A percentile compares a stretch with the other conserved stretches of the same genome.
phyloP scores from a whole-genome alignment of 192 early-diverging fungal species.

The Coemansia sp. region DNA sequence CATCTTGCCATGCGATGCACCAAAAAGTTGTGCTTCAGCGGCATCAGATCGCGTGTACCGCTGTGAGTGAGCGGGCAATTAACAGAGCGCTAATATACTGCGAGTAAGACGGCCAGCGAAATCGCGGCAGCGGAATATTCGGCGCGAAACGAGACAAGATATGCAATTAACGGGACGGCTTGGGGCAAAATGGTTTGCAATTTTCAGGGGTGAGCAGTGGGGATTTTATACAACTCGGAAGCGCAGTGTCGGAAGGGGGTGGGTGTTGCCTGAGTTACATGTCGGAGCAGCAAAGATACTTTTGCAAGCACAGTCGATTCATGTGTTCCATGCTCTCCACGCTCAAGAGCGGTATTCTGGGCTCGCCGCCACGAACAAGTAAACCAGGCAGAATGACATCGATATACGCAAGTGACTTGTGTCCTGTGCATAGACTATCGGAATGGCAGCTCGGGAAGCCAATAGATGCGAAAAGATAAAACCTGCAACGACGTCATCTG shows the following conservation, averaged over 20 bases:
- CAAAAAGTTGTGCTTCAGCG: neutral
- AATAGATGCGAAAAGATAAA: conserved; percentile 3
- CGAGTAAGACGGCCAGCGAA: neutral
- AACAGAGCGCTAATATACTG: neutral
- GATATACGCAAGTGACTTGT: too few relatives aligned
- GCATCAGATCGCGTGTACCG: neutral
- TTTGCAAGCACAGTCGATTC: neutral
- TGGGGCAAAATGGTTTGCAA: neutral
- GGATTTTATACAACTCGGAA: neutral
- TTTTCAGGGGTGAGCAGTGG: neutral
- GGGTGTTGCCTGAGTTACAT: neutral
- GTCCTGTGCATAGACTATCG: too few relatives aligned
- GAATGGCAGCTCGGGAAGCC: neutral
- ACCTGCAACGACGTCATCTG: neutral
- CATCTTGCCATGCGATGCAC: neutral
- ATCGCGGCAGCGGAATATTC: neutral
- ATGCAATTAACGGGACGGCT: neutral
- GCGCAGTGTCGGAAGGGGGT: neutral
- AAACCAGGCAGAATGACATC: too few relatives aligned
- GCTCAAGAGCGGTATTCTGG: neutral
- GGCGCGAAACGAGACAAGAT: neutral
- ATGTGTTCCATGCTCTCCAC: neutral
- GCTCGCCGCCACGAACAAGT: too few relatives aligned
- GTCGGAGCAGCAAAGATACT: neutral
- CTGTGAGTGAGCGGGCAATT: neutral